Conservation (phyloP, 805 yeast species). For the Suhomyces kilbournensis region DNA sequence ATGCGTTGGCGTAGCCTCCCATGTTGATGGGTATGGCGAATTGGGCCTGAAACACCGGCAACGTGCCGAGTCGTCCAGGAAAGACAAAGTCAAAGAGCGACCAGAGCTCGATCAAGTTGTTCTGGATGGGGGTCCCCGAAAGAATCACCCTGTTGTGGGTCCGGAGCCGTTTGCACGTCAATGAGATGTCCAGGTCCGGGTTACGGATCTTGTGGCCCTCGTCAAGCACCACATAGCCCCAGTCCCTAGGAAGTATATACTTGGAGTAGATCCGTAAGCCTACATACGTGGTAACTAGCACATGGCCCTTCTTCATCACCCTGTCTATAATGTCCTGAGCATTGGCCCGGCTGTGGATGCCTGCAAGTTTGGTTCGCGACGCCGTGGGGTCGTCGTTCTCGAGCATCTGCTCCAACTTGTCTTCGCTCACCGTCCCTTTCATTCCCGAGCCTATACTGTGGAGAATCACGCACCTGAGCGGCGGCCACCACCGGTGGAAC, state of each 20-base stretch:
- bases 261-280: constrained; percentile 72
- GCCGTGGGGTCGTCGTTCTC: constrained; percentile 42
- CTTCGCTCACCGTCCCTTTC: constrained; percentile 38
- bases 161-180: constrained; percentile 78
- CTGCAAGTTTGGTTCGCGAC: constrained; percentile 19
- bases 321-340: constrained; percentile 52
- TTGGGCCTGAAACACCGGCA: constrained; percentile 91
- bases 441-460: constrained; percentile 94
- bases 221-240: constrained; percentile 91
- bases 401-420: constrained; percentile 49
- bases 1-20: constrained; percentile 98
- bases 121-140: constrained; percentile 96
- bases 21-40: constrained; percentile 89
- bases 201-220: constrained; percentile 97
- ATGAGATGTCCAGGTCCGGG: constrained; percentile 85
- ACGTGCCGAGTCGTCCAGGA: constrained; percentile 91
- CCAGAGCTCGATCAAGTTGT: constrained; percentile 90
- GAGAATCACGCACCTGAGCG: constrained; percentile 76
- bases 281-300: constrained; percentile 86
- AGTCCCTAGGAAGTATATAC: constrained; percentile 58
- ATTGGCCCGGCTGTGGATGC: constrained; percentile 32
- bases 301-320: constrained; percentile 70
- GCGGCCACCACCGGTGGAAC: constrained; percentile 98
- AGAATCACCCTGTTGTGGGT: constrained; percentile 84
- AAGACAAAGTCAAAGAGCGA: constrained; percentile 90